phyloP scores from a whole-genome alignment of 805 yeast genomes.

The Cyberlindnera lachancei region DNA sequence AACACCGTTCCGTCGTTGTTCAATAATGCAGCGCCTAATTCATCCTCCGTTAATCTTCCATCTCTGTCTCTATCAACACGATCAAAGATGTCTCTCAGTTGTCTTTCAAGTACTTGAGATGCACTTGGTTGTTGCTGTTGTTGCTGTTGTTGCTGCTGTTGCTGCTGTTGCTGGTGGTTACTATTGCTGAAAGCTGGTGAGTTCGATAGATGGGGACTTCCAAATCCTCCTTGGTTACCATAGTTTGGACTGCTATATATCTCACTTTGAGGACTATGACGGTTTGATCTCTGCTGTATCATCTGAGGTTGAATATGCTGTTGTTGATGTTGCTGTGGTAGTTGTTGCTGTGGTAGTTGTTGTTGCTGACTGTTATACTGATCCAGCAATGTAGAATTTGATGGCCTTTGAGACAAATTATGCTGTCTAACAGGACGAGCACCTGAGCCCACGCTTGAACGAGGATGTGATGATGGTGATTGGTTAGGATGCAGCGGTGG shows the following conservation, averaged over 20 bases:
- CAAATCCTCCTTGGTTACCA: background rate
- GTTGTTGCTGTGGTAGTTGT: background rate
- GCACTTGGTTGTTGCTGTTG: slow-evolving; percentile 12
- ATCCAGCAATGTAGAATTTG: background rate
- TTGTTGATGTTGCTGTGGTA: slow-evolving; percentile 1
- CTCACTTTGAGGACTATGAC: background rate
- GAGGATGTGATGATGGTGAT: slow-evolving; percentile 1
- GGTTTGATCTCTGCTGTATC: background rate
- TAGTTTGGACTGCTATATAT: background rate
- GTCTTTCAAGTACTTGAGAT: slow-evolving; percentile 31
- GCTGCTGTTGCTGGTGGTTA: slow-evolving; percentile 4
- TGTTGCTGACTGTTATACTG: slow-evolving; percentile 2
- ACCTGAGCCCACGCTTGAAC: slow-evolving; percentile 1
- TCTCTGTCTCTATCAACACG: slow-evolving; percentile 46
- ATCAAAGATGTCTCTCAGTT: slow-evolving; percentile 42
- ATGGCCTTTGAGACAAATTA: background rate
- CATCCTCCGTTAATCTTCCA: slow-evolving; percentile 49
- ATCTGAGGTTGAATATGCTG: background rate
- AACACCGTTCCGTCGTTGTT: slow-evolving; percentile 61
- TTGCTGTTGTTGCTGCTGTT: slow-evolving; percentile 1
- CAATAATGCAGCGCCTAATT: slow-evolving; percentile 48
- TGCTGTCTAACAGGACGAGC: slow-evolving; percentile 2
- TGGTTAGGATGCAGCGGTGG: slow-evolving; percentile 8
- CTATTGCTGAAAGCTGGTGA: background rate
- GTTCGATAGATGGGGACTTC: background rate